Evolutionary conservation across 352 stramenopile genomes (phyloP), one percentile per base, ranked within the genome.

Genomic region (Phytophthora uliginosa): DNA sequence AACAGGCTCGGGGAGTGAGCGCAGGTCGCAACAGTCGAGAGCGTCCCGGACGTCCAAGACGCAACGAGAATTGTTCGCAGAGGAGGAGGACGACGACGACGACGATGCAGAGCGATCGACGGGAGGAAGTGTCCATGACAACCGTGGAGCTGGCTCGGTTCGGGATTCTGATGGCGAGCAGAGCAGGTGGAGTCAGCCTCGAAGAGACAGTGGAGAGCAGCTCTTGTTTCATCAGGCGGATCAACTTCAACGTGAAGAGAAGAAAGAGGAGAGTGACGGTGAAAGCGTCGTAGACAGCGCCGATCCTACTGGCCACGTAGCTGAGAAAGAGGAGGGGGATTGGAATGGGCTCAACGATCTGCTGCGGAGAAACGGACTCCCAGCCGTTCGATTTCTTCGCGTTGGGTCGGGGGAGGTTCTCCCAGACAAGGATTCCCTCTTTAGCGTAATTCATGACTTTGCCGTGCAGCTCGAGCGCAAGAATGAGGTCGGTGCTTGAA

Each of bases 371-470:
- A 88, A 92, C 48, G 81, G 75, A 0, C 79, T 94, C 15, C 77
- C 84, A 13, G 71, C 62, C 20, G 62, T 94, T 40, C 67, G 66
- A 7, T 82, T 93, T 40, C 59, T 77, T 45, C 73, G 72, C 20
- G 63, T 33, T 28, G 54, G 47, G 33, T 59, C 66, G 40, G 36
- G 34, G 2, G 36, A 79, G 24, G 33, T 73, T 12, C 40, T 85
- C 0, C 88, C 88, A 18, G 79, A 87, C 3, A 70, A 75, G 12
- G 66, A 75, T 5, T 93, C 88, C 7, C 65, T 94, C 0, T 84
- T 90, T 28, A 81, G 69, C 45, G 63, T 91, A 15, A 80, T 95
- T 9, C 85, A 95, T 17, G 86, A 93, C 18, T 79, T 93, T 55
- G 64, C 81, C 0, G 66, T 83, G 17, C 85, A 94, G 51, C 66